Evolutionary conservation across 148 eudicot species (phyloP), one percentile per base, ranked within the genome.

Genomic region (Rhododendron henanense): DNA sequence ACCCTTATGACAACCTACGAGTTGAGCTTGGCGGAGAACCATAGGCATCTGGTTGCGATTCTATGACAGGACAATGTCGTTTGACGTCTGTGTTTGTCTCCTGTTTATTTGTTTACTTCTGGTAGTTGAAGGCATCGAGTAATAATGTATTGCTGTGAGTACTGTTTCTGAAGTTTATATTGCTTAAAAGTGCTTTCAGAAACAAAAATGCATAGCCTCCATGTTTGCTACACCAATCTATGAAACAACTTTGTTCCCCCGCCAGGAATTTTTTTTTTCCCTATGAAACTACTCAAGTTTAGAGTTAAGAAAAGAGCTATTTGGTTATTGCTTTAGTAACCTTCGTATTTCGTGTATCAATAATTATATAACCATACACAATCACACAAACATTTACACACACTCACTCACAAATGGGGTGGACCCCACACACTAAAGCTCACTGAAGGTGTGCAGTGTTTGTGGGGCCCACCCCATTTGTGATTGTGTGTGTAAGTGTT

Each of bases 21-120:
- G 95, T 89, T 88, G 95, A 95, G 88, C 96, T 95, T 81, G 98
- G 98, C 8, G 96, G 91, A 85, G 98, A 94, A 80, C 95, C 96
- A 63, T 92, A 90, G 87, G 81, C 16, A 50, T 48, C 31, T 88
- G 48, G 47, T 6, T 79, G 37, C 45, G 4, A 51, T 50, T 51
- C 10, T 3, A 35, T 21, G 6, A 37, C 69, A 53, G 35, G 51
- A 25, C 53, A 84, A 19, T 74, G 81, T 76, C 0, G 10, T 73
- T 76, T n/a, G 23, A 21, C 8, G 21, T 71, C 28, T 9, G 19
- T 47, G 28, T 71, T 25, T 16, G 61, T 74, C 69, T 82, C 69
- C 67, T 75, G 19, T 71, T 84, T 16, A 51, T 51, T 76, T 84
- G 53, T 39, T 57, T 75, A 45, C 80, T 37, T 31, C 71, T 84